Percentiles rank a stretch among this genome's conserved stretches.
Evolutionary conservation across 352 stramenopile species (phyloP).

Genomic region (Pseudoperonospora humuli): DNA sequence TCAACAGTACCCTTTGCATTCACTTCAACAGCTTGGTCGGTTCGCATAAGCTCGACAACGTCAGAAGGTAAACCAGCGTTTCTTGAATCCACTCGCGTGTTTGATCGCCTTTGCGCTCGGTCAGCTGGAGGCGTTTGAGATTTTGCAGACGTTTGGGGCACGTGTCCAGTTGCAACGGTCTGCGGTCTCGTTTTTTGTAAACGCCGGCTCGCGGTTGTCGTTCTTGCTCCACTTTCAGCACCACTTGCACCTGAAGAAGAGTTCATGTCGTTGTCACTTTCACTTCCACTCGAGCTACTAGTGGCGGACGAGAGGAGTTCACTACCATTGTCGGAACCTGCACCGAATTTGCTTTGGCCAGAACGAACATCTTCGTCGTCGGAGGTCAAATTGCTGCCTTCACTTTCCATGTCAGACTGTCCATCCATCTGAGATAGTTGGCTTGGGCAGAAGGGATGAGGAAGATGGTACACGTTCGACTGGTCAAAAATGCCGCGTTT

Average conservation of each 20-base stretch:
- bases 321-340: constrained; percentile 33
- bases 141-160: constrained; percentile 1
- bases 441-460: constrained; percentile 8
- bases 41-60: constrained; percentile 73
- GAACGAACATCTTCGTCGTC: constrained; percentile 46
- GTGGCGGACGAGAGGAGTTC: constrained; percentile 33
- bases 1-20: constrained; percentile 44
- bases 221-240: constrained; percentile 18
- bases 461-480: constrained; percentile 25
- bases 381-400: constrained; percentile 37
- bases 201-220: constrained; percentile 6
- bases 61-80: constrained; percentile 33
- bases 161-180: background rate
- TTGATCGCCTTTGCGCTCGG: constrained; percentile 20
- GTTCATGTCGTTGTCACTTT: constrained; percentile 35
- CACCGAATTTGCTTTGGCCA: constrained; percentile 22
- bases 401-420: constrained; percentile 50
- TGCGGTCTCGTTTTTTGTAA: background rate
- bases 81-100: constrained; percentile 21
- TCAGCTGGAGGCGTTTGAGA: constrained; percentile 8
- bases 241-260: constrained; percentile 33
- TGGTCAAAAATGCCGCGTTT: constrained; percentile 33
- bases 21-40: constrained; percentile 41
- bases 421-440: constrained; percentile 41
- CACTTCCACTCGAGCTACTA: constrained; percentile 53